phyloP scores from a whole-genome alignment of 495 filamentous ascomycete species.

The Penicillium crystallinum region DNA sequence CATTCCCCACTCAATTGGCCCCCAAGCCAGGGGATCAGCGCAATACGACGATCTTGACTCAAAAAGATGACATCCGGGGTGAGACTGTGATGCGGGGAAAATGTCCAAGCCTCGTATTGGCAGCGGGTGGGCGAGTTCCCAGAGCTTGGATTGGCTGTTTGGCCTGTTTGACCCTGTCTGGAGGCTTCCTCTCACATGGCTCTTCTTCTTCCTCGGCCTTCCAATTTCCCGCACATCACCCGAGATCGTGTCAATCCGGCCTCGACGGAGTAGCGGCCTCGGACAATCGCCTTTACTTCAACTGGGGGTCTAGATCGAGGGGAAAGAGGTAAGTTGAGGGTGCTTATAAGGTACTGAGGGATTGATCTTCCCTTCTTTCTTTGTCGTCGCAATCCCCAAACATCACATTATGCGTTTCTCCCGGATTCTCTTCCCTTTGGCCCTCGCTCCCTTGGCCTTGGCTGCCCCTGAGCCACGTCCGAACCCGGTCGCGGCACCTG shows the following conservation, averaged over 20 bases:
- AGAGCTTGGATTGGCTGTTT: too few species aligned
- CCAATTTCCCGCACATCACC: not conserved
- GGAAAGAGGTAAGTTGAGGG: not conserved
- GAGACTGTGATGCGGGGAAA: slow-evolving; percentile 15
- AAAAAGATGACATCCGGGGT: slow-evolving; percentile 4
- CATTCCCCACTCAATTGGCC: too few species aligned
- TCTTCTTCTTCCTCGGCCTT: not conserved
- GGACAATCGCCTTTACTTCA: slow-evolving; percentile 5
- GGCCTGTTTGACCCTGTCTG: too few species aligned
- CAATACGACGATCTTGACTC: slow-evolving; percentile 6
- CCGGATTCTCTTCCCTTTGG: slow-evolving; percentile 23
- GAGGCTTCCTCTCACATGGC: slow-evolving; percentile 1
- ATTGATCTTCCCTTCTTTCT: not conserved
- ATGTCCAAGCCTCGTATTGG: not conserved
- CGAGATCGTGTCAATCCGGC: not conserved
- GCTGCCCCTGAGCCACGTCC: slow-evolving; percentile 33
- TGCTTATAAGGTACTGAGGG: slow-evolving; percentile 2
- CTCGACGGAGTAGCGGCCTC: slow-evolving; percentile 8
- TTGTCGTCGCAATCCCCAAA: not conserved
- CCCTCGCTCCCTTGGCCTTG: slow-evolving; percentile 28
- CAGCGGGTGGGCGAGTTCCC: too few species aligned
- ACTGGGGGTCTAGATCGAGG: slow-evolving; percentile 7
- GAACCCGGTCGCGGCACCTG: slow-evolving; percentile 15
- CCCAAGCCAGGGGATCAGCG: slow-evolving; percentile 5
- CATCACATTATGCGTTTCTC: slow-evolving; percentile 26